Evolutionary conservation across 306 rosid species (phyloP).

Genomic region (Myrica gale): DNA sequence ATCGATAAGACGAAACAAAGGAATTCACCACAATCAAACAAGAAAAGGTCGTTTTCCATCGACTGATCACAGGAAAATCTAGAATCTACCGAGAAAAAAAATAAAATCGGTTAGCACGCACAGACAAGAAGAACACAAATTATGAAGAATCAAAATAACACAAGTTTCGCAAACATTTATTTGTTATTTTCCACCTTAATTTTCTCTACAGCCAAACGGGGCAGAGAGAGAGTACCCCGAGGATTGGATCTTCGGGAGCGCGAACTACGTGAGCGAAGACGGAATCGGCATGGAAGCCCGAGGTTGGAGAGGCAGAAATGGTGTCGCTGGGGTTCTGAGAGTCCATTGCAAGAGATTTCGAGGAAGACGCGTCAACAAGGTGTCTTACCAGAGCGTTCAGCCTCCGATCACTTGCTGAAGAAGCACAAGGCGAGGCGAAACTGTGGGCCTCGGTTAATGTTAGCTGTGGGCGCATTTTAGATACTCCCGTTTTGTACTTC

Average conservation of each 20-base stretch:
- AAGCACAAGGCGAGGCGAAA: slow-evolving; percentile 11
- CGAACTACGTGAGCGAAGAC: slow-evolving; percentile 78
- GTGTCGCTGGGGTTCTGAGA: slow-evolving; percentile 21
- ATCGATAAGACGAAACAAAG: not conserved
- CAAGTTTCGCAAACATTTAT: not conserved
- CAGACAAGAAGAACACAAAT: not conserved
- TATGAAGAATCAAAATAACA: not conserved
- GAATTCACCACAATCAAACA: not conserved
- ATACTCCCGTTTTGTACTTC: not conserved
- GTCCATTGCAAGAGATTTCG: slow-evolving; percentile 40
- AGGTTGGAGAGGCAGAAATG: slow-evolving; percentile 59
- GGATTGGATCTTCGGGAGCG: slow-evolving; percentile 98
- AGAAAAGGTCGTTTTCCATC: not conserved
- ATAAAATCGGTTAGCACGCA: not conserved
- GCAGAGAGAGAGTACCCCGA: slow-evolving; percentile 58
- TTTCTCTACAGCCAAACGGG: not conserved
- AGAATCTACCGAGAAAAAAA: no score
- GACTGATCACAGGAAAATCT: not conserved
- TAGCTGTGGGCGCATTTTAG: slow-evolving; percentile 70
- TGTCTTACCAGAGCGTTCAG: slow-evolving; percentile 54
- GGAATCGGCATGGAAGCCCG: slow-evolving; percentile 47
- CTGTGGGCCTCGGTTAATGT: slow-evolving; percentile 20
- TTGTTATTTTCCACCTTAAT: not conserved
- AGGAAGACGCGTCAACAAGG: slow-evolving; percentile 16
- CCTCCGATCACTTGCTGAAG: slow-evolving; percentile 63